Evolutionary conservation across 2,329 filamentous ascomycete species (phyloP), one percentile per base, ranked within the genome.

Genomic region (Orbilia blumenaviensis): DNA sequence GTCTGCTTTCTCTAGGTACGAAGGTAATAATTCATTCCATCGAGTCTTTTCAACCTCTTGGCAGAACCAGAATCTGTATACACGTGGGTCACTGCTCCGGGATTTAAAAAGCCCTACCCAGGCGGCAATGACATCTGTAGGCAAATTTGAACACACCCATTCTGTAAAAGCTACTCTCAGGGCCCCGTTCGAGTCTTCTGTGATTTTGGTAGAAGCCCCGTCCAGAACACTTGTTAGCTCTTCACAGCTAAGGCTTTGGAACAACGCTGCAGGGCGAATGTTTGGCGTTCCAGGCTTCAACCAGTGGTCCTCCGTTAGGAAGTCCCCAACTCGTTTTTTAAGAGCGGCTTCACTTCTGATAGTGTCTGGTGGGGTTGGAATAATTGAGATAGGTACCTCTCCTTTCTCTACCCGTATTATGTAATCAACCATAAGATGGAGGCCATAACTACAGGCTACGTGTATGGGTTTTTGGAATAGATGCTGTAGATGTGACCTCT

Each of bases 61-160:
- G 38, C n/a, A 54, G 41, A 42, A 66, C 32, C 14, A 25, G n/a
- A n/a, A n/a, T n/a, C n/a, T n/a, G n/a, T n/a, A n/a, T n/a, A n/a
- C n/a, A 18, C 1, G 16, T 16, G 8, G 21, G 9, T 6, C 5
- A 7, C 2, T 16, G 12, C 6, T 9, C 3, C 14, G 29, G 21
- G 18, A 54, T 38, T n/a, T 16, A 41, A 46, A 46, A n/a, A 66
- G 48, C 16, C 48, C 62, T 3, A 66, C 6, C 62, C 48, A 66
- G 2, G 50, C 34, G 3, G 36, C 21, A 7, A 50, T 56, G 9
- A 58, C 7, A 9, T 46, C 34, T 4, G 7, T 0, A 46, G 34
- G 23, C 16, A 66, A n/a, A 48, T 48, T 27, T 4, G 10, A 29
- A 1, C 25, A 6, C 3, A 48, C 27, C 44, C 44, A 48, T 0